Evolutionary conservation across 108 stramenopile genomes (phyloP).

Genomic region (Fragilaria crotonensis): DNA sequence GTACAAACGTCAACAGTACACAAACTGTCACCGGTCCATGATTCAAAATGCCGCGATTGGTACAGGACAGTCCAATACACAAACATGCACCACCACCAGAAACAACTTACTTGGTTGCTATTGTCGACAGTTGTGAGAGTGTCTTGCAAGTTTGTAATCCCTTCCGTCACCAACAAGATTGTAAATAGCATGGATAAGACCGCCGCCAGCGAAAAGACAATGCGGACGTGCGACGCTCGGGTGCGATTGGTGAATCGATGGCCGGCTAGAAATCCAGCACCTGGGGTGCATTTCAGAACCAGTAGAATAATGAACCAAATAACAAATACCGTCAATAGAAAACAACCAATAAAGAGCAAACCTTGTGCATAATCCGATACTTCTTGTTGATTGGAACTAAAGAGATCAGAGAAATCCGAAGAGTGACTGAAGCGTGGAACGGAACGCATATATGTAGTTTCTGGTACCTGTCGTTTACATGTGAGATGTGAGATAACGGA

Average conservation of each 20-base stretch:
- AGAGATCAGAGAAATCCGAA: constrained; percentile 25
- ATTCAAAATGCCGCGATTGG: too few species aligned
- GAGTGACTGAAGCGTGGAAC: constrained; percentile 35
- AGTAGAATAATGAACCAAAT: constrained; percentile 21
- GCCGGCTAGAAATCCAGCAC: constrained; percentile 33
- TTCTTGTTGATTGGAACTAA: constrained; percentile 7
- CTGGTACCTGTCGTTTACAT: constrained; percentile 10
- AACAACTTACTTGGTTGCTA: constrained; percentile 8
- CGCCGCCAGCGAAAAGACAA: constrained; percentile 7
- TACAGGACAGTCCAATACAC: too few species aligned
- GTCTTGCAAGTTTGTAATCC: constrained; percentile 16
- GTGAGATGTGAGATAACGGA: too few species aligned
- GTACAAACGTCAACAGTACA: too few species aligned
- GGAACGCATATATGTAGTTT: not conserved
- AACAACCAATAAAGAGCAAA: constrained; percentile 18
- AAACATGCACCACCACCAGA: too few species aligned
- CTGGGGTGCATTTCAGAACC: constrained; percentile 28
- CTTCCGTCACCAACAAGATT: constrained; percentile 19
- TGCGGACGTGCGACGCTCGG: not conserved
- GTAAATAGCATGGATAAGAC: constrained; percentile 23
- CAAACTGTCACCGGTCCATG: too few species aligned
- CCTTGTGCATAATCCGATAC: constrained; percentile 19
- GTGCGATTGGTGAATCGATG: constrained; percentile 16
- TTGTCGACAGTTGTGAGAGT: constrained; percentile 15
- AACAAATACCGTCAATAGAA: constrained; percentile 21